Percentiles rank a stretch among this genome's conserved stretches.
phyloP scores from a whole-genome alignment of 163 green algal genomes.

The Chlorella variabilis region DNA sequence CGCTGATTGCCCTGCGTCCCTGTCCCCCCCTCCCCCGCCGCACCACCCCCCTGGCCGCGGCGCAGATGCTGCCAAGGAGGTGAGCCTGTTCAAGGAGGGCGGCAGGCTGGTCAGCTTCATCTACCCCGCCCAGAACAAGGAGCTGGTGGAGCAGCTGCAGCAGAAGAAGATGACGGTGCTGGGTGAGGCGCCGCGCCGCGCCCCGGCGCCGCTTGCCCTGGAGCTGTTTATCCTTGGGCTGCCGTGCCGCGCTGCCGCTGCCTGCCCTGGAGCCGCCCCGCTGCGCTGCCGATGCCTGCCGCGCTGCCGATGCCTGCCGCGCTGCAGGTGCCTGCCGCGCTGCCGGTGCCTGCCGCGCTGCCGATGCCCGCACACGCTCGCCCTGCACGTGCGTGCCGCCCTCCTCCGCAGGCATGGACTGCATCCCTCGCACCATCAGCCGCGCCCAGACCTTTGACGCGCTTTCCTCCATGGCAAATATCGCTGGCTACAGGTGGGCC shows the following conservation, averaged over 20 bases:
- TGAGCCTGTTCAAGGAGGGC: slow-evolving; percentile 68
- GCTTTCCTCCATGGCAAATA: slow-evolving; percentile 92
- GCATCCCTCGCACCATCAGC: slow-evolving; percentile 85
- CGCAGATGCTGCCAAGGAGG: slow-evolving; percentile 59
- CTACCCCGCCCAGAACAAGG: slow-evolving; percentile 83
- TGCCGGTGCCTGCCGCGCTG: too few species aligned
- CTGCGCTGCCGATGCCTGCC: too few species aligned
- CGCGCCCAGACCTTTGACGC: slow-evolving; percentile 93
- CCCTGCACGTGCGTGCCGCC: neutral
- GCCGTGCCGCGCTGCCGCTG: too few species aligned
- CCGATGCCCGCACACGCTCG: too few species aligned
- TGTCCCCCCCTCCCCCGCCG: neutral
- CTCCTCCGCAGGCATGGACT: slow-evolving; percentile 83
- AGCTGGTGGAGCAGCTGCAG: slow-evolving; percentile 78
- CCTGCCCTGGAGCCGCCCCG: too few species aligned
- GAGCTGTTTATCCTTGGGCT: too few species aligned
- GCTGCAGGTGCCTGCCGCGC: too few species aligned
- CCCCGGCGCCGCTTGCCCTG: neutral
- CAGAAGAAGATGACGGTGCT: slow-evolving; percentile 73
- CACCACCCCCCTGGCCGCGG: too few species aligned
- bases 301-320: too few species aligned
- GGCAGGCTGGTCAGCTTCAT: slow-evolving; percentile 80
- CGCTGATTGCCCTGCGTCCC: too few species aligned
- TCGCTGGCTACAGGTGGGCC: slow-evolving; percentile 84
- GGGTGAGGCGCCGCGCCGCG: slow-evolving; percentile 60